Base-by-base conservation (phyloP, 2,329 filamentous ascomycete genomes). In the Fusarium musae region DNA sequence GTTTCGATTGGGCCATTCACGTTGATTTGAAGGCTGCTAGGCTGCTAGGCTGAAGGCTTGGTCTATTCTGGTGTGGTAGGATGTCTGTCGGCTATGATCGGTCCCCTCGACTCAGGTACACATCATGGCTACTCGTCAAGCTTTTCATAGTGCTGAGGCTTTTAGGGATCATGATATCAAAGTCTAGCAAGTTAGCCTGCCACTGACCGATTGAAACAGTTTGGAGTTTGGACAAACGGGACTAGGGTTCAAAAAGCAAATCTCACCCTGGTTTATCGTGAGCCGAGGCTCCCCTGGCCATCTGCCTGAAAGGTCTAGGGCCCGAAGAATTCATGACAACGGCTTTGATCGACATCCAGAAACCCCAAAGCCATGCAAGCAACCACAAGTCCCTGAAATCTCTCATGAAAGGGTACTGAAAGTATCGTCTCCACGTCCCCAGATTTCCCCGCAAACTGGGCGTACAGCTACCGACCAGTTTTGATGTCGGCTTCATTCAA, bases 371-470 rank as follows among this genome's bases (percentile, higher is more conserved):
- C 54, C 26, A 52, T 63, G 47, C 53, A 47, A 50, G 23, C 34
- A 36, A 36, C 34, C 54, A 37, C 39, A 37, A 59, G 61, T 66
- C 66, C 66, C 54, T 71, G 65, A 53, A 47, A 43, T 36, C 26
- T 67, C 53, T 73, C 43, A 56, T 50, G 44, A 56, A 57, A 40
- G 47, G 40, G 30, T 32, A 32, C 37, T 74, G 44, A 47, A 50
- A 63, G 56, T 34, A 63, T 64, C 52, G 68, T 67, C 70, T 74
- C 70, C 73, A 74, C 59, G 66, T 63, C 72, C 59, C 75, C 74
- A 78, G 75, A 72, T 73, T 77, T 78, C 75, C 75, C 75, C 75
- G 74, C 75, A 78, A 77, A 77, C 54, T 70, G 59, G 52, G 50
- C 40, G 50, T 36, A 43, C 52, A 65, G 52, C 53, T 70, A 56